Evolutionary conservation across 2,329 filamentous ascomycete genomes (phyloP).

Genomic region (Arthroderma uncinatum): DNA sequence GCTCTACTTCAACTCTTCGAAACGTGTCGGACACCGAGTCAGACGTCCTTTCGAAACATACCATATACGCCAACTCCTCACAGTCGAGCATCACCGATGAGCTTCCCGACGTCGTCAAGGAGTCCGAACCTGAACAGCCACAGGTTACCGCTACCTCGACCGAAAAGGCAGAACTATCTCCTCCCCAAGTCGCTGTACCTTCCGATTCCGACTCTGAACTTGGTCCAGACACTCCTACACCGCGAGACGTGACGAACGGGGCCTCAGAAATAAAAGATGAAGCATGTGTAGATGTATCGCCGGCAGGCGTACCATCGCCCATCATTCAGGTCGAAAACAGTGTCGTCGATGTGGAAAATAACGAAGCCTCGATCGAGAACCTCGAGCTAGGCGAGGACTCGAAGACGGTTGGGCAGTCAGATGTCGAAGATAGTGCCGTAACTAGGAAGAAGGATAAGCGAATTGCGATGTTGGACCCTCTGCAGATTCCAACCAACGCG

Average conservation of each 20-base stretch:
- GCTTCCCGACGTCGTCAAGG: neutral
- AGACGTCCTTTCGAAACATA: conserved; percentile 1
- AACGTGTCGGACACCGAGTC: conserved; percentile 1
- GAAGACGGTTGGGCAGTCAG: neutral
- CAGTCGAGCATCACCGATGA: conserved; percentile 3
- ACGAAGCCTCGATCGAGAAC: neutral
- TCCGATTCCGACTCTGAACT: conserved; percentile 5
- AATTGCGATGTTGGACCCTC: conserved; percentile 40
- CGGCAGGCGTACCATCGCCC: neutral
- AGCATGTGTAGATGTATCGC: neutral
- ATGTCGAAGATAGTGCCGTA: neutral
- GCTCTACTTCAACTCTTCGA: neutral
- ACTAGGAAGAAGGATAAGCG: neutral
- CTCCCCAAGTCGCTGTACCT: conserved; percentile 8
- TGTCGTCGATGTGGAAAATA: neutral
- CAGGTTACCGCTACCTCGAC: neutral
- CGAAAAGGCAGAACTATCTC: neutral
- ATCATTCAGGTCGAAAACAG: neutral
- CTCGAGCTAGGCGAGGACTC: neutral
- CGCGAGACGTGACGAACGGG: conserved; percentile 7
- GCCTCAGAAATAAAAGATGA: neutral
- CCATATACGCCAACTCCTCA: neutral
- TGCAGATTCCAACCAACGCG: conserved; percentile 31
- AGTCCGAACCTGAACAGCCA: neutral
- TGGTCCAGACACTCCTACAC: conserved; percentile 9